A percentile compares a stretch with the other conserved stretches of the same genome.
Evolutionary conservation across 108 stramenopile species (phyloP).

Genomic region (Seminavis robusta): DNA sequence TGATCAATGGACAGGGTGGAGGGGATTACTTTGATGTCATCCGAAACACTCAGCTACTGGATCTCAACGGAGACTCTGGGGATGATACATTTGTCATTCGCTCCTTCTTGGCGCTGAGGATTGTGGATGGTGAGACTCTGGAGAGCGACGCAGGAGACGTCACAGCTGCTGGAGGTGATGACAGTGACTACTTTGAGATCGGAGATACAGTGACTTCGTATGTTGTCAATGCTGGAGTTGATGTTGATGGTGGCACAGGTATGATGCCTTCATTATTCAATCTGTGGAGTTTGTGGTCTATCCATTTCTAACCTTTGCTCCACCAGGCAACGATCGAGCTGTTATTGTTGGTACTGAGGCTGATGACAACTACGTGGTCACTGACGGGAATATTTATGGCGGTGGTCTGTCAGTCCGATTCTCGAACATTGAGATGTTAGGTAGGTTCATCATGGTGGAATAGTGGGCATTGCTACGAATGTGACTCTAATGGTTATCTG

Average conservation of each 20-base stretch:
- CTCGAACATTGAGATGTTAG: conserved; percentile 23
- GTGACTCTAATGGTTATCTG: too few relatives aligned
- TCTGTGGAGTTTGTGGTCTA: too few relatives aligned
- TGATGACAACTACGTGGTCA: conserved; percentile 31
- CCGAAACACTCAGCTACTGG: conserved; percentile 24
- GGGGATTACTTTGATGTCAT: conserved; percentile 32
- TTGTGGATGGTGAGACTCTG: conserved; percentile 4
- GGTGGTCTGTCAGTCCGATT: conserved; percentile 28
- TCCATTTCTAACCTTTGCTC: too few relatives aligned
- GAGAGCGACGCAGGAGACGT: conserved; percentile 6
- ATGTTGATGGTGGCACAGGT: conserved; percentile 39
- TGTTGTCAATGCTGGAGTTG: conserved; percentile 28
- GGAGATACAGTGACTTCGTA: conserved; percentile 13
- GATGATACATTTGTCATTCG: conserved; percentile 33
- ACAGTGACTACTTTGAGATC: neutral
- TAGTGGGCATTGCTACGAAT: too few relatives aligned
- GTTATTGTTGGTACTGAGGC: conserved; percentile 30
- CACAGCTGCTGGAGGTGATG: neutral
- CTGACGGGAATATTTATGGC: conserved; percentile 27
- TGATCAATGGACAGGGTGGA: conserved; percentile 28
- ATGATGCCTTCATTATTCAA: too few relatives aligned
- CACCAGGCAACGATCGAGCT: conserved; percentile 11
- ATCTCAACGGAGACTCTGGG: conserved; percentile 40
- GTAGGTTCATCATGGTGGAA: too few relatives aligned
- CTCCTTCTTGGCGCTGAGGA: conserved; percentile 21